Percentiles rank a stretch among this genome's conserved stretches.
phyloP scores from a whole-genome alignment of 352 stramenopile genomes.

The Globisporangium orthogonon region DNA sequence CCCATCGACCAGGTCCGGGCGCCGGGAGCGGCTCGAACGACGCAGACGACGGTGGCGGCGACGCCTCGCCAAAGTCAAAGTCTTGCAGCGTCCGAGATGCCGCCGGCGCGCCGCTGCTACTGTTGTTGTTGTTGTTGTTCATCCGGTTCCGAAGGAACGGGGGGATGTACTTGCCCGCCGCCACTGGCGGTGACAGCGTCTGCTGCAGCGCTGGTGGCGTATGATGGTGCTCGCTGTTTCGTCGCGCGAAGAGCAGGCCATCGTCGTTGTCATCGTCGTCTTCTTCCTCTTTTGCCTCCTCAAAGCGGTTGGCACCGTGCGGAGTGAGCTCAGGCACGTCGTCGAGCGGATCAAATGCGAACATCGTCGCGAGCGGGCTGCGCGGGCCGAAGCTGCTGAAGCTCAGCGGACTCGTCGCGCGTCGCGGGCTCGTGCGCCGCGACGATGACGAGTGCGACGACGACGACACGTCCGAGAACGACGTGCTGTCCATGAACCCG shows the following conservation, averaged over 20 bases:
- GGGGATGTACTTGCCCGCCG: constrained; percentile 63
- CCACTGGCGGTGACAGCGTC: constrained; percentile 50
- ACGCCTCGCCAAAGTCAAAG: constrained; percentile 6
- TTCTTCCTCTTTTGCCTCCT: constrained; percentile 15
- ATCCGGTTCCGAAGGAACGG: constrained; percentile 62
- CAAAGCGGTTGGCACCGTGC: constrained; percentile 10
- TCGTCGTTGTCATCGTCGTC: constrained; percentile 18
- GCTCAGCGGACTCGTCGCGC: constrained; percentile 49
- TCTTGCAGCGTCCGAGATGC: constrained; percentile 5
- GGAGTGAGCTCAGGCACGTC: constrained; percentile 34
- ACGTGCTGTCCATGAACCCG: constrained; percentile 38
- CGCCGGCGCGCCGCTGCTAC: not conserved
- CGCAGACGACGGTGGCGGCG: constrained; percentile 27
- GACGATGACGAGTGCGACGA: constrained; percentile 27
- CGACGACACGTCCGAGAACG: constrained; percentile 47
- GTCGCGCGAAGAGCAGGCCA: constrained; percentile 1
- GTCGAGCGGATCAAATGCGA: constrained; percentile 72
- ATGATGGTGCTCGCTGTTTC: not conserved
- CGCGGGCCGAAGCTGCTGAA: constrained; percentile 54
- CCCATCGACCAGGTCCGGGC: constrained; percentile 36
- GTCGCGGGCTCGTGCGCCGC: constrained; percentile 39
- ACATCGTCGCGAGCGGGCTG: constrained; percentile 61
- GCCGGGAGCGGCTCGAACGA: constrained; percentile 31
- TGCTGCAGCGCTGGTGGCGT: constrained; percentile 31
- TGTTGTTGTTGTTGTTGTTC: constrained; percentile 1